Percentiles rank a stretch among this genome's conserved stretches.
Conservation (phyloP, 345 rosid species). For the Cardiospermum halicacabum region DNA sequence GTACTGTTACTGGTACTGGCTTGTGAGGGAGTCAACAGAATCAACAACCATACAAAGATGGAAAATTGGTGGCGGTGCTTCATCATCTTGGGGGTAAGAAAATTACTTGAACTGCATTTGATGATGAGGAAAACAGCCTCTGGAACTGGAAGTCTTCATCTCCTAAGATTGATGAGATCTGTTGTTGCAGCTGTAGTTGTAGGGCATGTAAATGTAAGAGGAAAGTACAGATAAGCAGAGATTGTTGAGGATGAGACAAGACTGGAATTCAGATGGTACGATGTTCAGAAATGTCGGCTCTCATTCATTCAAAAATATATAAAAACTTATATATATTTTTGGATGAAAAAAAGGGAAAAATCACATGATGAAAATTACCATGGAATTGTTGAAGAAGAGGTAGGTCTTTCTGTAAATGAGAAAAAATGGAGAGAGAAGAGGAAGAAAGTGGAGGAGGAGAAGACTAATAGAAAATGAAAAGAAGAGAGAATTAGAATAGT, state of each 20-base stretch:
- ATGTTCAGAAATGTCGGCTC: slow-evolving; percentile 43
- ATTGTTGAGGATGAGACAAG: slow-evolving; percentile 12
- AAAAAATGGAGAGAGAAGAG: neutral
- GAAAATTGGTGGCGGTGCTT: neutral
- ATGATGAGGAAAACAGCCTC: slow-evolving; percentile 7
- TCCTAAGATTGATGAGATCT: slow-evolving; percentile 19
- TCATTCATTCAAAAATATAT: neutral
- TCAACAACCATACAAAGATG: slow-evolving; percentile 16
- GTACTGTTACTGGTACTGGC: slow-evolving; percentile 17
- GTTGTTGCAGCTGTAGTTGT: slow-evolving; percentile 12
- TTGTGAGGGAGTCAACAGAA: slow-evolving; percentile 20
- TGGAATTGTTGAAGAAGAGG: too few species aligned
- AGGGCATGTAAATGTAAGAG: neutral
- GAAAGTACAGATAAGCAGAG: slow-evolving; percentile 4
- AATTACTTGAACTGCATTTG: neutral
- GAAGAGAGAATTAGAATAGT: neutral
- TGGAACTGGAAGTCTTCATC: slow-evolving; percentile 1
- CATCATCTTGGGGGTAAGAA: too few species aligned
- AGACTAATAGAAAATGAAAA: neutral
- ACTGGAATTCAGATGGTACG: slow-evolving; percentile 28
- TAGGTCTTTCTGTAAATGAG: neutral
- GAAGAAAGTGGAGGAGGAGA: neutral
- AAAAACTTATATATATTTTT: neutral
- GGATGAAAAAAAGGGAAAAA: neutral
- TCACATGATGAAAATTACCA: neutral